Percentiles rank a stretch among this genome's conserved stretches.
Evolutionary conservation across 345 rosid genomes (phyloP).

Genomic region (Murraya koenigii): DNA sequence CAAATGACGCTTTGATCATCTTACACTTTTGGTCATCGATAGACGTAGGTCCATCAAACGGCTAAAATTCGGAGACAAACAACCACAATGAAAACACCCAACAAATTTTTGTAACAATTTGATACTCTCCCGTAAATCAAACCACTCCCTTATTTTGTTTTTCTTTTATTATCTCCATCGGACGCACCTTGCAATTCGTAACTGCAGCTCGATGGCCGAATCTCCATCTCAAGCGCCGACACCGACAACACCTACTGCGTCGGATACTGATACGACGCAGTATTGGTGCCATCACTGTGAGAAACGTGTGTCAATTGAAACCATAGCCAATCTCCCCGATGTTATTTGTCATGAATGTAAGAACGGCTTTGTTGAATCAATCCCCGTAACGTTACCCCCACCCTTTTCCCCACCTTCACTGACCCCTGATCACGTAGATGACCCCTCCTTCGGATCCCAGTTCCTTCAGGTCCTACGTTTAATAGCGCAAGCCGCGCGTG

Average conservation of each 20-base stretch:
- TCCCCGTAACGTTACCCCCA: constrained; percentile 30
- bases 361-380: constrained; percentile 67
- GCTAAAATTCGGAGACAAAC: background rate
- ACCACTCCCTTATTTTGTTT: background rate
- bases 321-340: constrained; percentile 37
- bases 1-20: background rate
- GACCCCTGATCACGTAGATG: constrained; percentile 46
- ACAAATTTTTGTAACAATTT: background rate
- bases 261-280: constrained; percentile 25
- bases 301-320: constrained; percentile 60
- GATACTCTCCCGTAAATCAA: constrained; percentile 9
- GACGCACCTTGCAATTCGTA: constrained; percentile 1
- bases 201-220: constrained; percentile 39
- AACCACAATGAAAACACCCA: background rate
- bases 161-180: background rate
- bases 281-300: constrained; percentile 80
- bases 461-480: constrained; percentile 64
- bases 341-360: constrained; percentile 68
- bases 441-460: constrained; percentile 54
- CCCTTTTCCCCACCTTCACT: constrained; percentile 34
- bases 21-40: background rate
- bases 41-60: background rate
- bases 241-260: constrained; percentile 5
- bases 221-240: constrained; percentile 34
- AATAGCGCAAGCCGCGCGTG: constrained; percentile 49